Evolutionary conservation across 1,284 basidiomycete genomes (phyloP).

Genomic region (Jaminaea rosea): DNA sequence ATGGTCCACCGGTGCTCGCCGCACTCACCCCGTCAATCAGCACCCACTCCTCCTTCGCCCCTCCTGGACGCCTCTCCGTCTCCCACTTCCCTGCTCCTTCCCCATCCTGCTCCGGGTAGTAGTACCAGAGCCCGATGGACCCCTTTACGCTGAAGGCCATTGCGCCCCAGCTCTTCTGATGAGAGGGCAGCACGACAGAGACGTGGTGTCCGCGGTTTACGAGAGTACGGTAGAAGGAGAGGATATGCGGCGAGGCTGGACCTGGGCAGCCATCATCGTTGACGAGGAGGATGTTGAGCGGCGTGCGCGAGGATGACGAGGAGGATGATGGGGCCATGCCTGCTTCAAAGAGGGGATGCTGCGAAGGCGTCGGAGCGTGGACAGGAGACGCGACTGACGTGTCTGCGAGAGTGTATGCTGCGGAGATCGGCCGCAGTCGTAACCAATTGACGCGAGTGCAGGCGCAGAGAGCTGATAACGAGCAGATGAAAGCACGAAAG

Average conservation of each 20-base stretch:
- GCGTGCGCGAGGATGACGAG: too few relatives aligned
- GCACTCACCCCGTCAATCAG: constrained; percentile 32
- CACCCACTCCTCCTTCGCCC: constrained; percentile 32
- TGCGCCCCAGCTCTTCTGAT: constrained; percentile 31
- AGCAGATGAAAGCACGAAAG: too few relatives aligned
- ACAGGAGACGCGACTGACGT: too few relatives aligned
- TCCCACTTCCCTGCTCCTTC: constrained; percentile 20
- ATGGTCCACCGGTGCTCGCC: neutral
- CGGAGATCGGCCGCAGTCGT: too few relatives aligned
- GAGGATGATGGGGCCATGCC: too few relatives aligned
- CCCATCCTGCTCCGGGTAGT: constrained; percentile 32
- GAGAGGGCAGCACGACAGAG: constrained; percentile 39
- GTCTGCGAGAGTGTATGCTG: too few relatives aligned
- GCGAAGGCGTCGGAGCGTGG: too few relatives aligned
- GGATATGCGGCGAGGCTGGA: constrained; percentile 34
- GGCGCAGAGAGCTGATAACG: too few relatives aligned
- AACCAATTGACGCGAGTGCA: too few relatives aligned
- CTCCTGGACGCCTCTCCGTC: neutral
- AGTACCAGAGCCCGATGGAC: constrained; percentile 41
- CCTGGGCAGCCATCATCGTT: constrained; percentile 45
- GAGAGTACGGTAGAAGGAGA: constrained; percentile 32
- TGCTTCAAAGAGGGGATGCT: too few relatives aligned
- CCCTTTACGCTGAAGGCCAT: constrained; percentile 32
- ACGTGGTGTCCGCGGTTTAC: constrained; percentile 32
- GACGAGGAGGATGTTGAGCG: constrained; percentile 23